Evolutionary conservation across 1,284 basidiomycete species (phyloP).

Genomic region (Leccinum pachyderme): DNA sequence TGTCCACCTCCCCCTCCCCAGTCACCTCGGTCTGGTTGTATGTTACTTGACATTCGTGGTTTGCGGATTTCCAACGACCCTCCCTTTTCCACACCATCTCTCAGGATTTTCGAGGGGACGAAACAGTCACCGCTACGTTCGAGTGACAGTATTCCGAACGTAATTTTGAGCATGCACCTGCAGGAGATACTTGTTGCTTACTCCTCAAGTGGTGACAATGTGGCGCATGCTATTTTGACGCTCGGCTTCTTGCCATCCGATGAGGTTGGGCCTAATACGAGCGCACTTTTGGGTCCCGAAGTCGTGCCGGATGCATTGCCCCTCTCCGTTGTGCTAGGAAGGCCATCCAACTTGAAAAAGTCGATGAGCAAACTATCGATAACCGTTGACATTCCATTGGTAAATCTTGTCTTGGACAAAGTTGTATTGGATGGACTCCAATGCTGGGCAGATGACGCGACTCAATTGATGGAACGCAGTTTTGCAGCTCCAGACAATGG

Average conservation of each 20-base stretch:
- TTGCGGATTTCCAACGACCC: constrained; percentile 42
- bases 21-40: constrained; percentile 57
- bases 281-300: constrained; percentile 29
- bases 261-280: constrained; percentile 8
- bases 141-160: constrained; percentile 6
- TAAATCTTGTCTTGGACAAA: constrained; percentile 65
- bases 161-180: constrained; percentile 31
- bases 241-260: constrained; percentile 24
- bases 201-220: constrained; percentile 35
- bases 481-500: constrained; percentile 29
- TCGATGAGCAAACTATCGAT: constrained; percentile 34
- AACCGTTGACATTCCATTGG: constrained; percentile 60
- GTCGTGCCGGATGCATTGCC: constrained; percentile 13
- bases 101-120: constrained; percentile 41
- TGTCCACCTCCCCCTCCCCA: constrained; percentile 47
- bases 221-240: constrained; percentile 25
- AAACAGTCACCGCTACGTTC: not conserved
- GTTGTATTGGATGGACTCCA: constrained; percentile 71
- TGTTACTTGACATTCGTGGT: constrained; percentile 64
- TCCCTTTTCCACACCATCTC: constrained; percentile 24
- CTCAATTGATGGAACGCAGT: constrained; percentile 59
- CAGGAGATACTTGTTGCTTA: constrained; percentile 49
- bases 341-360: constrained; percentile 7
- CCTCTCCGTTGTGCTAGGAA: constrained; percentile 24
- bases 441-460: constrained; percentile 81